Evolutionary conservation across 139 green algal species (phyloP), one percentile per base, ranked within the genome.

Genomic region (Closterium sp.): DNA sequence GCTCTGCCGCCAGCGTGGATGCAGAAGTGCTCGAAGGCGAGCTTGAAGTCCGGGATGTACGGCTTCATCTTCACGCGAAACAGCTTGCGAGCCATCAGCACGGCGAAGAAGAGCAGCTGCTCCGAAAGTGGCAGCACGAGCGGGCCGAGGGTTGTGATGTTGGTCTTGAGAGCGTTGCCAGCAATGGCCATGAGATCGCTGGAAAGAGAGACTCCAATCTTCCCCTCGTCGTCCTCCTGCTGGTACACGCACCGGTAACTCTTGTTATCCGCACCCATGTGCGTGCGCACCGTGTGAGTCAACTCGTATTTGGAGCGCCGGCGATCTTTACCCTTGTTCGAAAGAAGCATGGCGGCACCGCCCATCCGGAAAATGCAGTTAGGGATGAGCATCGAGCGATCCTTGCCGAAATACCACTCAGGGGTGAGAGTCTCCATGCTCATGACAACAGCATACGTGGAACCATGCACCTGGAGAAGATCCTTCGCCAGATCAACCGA

Each of bases 381-480:
- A 92, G 98, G 97, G 91, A 99, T 98, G 84, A 99, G 95, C 97
- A 99, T 99, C 89, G 97, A 97, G 55, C 96, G 88, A 93, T 98
- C 95, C 87, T 97, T 97, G 84, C 97, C 97, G 86, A 96, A 96
- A 95, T 99, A 98, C 96, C 97, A 98, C 95, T 98, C 98, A 95
- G 99, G 97, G 1, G 98, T 99, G 95, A 99, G 98, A 95, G 99
- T 99, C 96, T 99, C 98, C 0, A 97, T 99, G 87, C 93, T 97
- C 2, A 99, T 94, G 12, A 99, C 98, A 34, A 99, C 91, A 28
- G 96, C 96, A 28, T 90, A 92, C 19, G 38, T 84, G 88, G 23
- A 31, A 7, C 35, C 23, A 81, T 94, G 91, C 9, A 93, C 89
- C 81, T 94, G 91, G 90, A 99, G 96, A 92, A 99, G 96, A 95